Evolutionary conservation across 495 filamentous ascomycete genomes (phyloP).

Genomic region (Platismatia glauca): DNA sequence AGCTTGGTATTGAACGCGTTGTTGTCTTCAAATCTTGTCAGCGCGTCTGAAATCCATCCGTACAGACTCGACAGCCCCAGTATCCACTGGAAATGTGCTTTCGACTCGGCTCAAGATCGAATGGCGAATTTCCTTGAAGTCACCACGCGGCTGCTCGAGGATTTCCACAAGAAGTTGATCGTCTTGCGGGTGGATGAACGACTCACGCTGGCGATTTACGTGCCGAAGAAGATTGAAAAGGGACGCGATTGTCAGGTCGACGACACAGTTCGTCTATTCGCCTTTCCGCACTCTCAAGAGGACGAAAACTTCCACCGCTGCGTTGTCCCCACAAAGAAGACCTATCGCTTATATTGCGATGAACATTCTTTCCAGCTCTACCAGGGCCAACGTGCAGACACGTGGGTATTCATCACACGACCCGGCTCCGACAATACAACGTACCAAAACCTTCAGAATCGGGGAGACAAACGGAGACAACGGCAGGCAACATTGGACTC

Average conservation of each 20-base stretch:
- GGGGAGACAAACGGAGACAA: too few species aligned
- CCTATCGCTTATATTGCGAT: slow-evolving; percentile 40
- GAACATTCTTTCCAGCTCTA: slow-evolving; percentile 37
- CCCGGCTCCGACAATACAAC: slow-evolving; percentile 33
- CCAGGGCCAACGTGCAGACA: slow-evolving; percentile 33
- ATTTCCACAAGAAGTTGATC: slow-evolving; percentile 42
- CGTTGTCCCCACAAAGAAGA: slow-evolving; percentile 34
- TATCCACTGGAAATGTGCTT: slow-evolving; percentile 39
- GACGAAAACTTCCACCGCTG: slow-evolving; percentile 29
- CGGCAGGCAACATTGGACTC: slow-evolving; percentile 28
- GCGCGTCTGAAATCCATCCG: slow-evolving; percentile 25
- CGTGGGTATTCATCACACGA: slow-evolving; percentile 36
- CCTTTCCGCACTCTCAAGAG: slow-evolving; percentile 40
- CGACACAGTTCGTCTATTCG: slow-evolving; percentile 12
- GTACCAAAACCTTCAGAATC: too few species aligned
- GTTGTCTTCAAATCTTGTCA: slow-evolving; percentile 33
- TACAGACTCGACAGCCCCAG: slow-evolving; percentile 34
- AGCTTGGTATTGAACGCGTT: slow-evolving; percentile 36
- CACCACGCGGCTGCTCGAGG: slow-evolving; percentile 27
- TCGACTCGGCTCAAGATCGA: slow-evolving; percentile 31
- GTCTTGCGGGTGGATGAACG: slow-evolving; percentile 38
- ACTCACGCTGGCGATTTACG: slow-evolving; percentile 41
- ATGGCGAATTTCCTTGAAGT: slow-evolving; percentile 35
- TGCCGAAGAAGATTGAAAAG: slow-evolving; percentile 35
- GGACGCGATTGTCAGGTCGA: slow-evolving; percentile 19